These are phyloP conservation scores for Nigrospora sphaerica DNA, from an alignment of 2,329 filamentous ascomycete species.

Conservation along the genomic window DNA sequence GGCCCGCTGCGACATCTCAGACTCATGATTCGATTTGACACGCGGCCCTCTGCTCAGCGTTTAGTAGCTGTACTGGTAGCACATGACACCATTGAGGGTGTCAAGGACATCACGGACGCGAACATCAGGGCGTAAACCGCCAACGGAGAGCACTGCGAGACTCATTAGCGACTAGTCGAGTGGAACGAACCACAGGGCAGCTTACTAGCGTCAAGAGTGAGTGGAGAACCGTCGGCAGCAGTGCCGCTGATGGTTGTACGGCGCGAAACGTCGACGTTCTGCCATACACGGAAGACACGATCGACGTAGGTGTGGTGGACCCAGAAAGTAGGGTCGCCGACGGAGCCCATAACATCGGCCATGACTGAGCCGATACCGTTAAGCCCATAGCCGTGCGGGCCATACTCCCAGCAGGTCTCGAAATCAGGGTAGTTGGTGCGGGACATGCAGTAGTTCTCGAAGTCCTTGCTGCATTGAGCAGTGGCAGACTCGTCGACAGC, in stretches of 20 bases:
- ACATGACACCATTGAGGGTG: constrained; percentile 1
- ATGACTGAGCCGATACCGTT: constrained; percentile 22
- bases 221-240: neutral
- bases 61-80: constrained; percentile 4
- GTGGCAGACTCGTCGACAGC: constrained; percentile 20
- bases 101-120: neutral
- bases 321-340: constrained; percentile 21
- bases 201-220: constrained; percentile 3
- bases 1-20: too few relatives aligned
- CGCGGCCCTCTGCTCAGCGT: too few relatives aligned
- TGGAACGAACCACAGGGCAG: too few relatives aligned
- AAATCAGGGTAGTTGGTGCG: constrained; percentile 5
- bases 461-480: constrained; percentile 12
- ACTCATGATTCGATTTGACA: too few relatives aligned
- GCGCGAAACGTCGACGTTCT: constrained; percentile 17
- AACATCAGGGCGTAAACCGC: constrained; percentile 2
- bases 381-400: too few relatives aligned
- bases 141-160: neutral
- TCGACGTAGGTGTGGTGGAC: constrained; percentile 3
- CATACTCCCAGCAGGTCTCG: constrained; percentile 8
- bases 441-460: constrained; percentile 6
- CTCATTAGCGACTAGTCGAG: neutral
- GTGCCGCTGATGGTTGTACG: constrained; percentile 13
- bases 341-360: constrained; percentile 22
- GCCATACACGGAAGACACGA: constrained; percentile 2